A percentile compares a stretch with the other conserved stretches of the same genome.
Evolutionary conservation across 805 yeast genomes (phyloP).

Genomic region (Suhomyces sp.): DNA sequence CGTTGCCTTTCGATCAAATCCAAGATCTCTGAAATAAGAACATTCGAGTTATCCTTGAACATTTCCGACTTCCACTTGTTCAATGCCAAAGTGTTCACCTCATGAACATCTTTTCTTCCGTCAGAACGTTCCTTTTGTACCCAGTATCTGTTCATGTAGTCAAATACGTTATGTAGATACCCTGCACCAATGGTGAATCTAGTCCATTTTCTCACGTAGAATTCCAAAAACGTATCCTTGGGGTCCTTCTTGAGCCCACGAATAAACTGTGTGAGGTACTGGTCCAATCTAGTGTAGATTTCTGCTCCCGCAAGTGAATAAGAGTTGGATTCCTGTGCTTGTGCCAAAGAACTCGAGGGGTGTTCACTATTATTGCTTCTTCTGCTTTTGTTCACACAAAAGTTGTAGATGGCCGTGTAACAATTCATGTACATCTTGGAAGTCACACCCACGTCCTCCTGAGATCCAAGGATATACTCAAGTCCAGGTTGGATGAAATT

Average conservation of each 20-base stretch:
- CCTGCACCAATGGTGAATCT: constrained; percentile 90
- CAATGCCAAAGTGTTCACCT: constrained; percentile 84
- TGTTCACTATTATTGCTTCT: constrained; percentile 16
- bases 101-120: constrained; percentile 85
- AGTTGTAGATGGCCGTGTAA: constrained; percentile 89
- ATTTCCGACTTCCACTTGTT: constrained; percentile 84
- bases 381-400: constrained; percentile 79
- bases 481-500: constrained; percentile 74
- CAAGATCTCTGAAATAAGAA: constrained; percentile 68
- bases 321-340: constrained; percentile 25
- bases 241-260: constrained; percentile 45
- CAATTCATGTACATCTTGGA: constrained; percentile 80
- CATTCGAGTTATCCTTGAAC: constrained; percentile 64
- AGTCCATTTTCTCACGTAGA: constrained; percentile 86
- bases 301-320: constrained; percentile 82
- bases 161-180: constrained; percentile 87
- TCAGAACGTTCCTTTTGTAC: constrained; percentile 93
- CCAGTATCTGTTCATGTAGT: constrained; percentile 96
- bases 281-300: constrained; percentile 69
- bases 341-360: constrained; percentile 15
- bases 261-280: constrained; percentile 64
- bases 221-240: constrained; percentile 70
- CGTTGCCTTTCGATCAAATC: constrained; percentile 76
- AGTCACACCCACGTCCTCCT: constrained; percentile 64
- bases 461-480: constrained; percentile 65